Percentiles rank a stretch among this genome's conserved stretches.
These are phyloP conservation scores for Solanum chilense DNA, from an alignment of 257 asterid species.

Conservation along the genomic window DNA sequence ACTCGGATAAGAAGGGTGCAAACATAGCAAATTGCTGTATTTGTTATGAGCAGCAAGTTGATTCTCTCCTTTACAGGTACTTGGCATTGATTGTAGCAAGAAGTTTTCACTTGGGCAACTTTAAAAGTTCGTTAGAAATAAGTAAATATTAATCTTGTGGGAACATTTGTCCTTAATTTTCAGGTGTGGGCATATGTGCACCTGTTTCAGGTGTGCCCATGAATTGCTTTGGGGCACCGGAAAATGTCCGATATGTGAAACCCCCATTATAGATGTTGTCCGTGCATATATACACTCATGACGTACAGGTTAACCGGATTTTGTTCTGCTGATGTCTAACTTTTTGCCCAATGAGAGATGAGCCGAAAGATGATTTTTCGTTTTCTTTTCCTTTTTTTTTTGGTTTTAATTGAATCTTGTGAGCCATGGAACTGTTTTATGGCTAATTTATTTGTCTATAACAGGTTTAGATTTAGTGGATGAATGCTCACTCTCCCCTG, in stretches of 20 bases:
- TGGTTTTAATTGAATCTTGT: neutral
- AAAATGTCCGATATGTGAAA: conserved; percentile 69
- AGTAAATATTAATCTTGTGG: neutral
- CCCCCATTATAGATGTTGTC: conserved; percentile 65
- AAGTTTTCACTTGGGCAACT: neutral
- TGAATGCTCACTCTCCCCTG: neutral
- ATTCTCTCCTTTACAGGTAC: conserved; percentile 76
- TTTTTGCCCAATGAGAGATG: neutral
- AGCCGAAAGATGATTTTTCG: conserved; percentile 4
- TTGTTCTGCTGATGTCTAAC: conserved; percentile 6
- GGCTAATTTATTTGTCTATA: neutral
- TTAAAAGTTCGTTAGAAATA: neutral
- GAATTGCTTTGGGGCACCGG: conserved; percentile 60
- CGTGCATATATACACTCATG: conserved; percentile 32
- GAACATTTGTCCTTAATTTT: neutral
- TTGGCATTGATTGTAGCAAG: neutral
- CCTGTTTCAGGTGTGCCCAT: conserved; percentile 71
- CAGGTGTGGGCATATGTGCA: conserved; percentile 97
- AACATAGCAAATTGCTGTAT: conserved; percentile 42
- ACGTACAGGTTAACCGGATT: conserved; percentile 17
- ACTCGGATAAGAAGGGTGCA: conserved; percentile 8
- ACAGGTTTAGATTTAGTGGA: conserved; percentile 1
- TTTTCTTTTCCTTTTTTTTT: neutral
- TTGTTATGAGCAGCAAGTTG: conserved; percentile 58
- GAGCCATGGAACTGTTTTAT: neutral